These are phyloP conservation scores for Mortierella sp. DNA, from an alignment of 371 early-diverging fungal genomes.

Conservation along the genomic window DNA sequence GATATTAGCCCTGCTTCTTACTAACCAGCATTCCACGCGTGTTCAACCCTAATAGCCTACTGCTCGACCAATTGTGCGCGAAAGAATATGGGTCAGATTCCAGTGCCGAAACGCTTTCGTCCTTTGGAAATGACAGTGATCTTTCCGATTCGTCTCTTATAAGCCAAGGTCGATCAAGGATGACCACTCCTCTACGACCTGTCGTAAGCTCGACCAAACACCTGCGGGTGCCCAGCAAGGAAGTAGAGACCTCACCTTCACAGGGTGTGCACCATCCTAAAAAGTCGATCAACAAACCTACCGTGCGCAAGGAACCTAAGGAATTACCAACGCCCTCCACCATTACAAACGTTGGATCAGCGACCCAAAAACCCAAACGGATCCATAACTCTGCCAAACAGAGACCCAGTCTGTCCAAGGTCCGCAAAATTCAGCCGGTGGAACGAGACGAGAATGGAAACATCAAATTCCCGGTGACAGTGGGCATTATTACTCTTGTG, in stretches of 20 bases:
- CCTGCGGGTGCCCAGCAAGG: not conserved
- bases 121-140: slow-evolving; percentile 33
- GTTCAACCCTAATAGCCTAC: slow-evolving; percentile 2
- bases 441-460: slow-evolving; percentile 76
- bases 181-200: not conserved
- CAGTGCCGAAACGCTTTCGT: slow-evolving; percentile 18
- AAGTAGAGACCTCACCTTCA: not conserved
- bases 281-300: not conserved
- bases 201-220: not conserved
- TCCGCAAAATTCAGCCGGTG: slow-evolving; percentile 66
- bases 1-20: not conserved
- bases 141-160: slow-evolving; percentile 14
- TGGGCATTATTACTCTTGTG: slow-evolving; percentile 85
- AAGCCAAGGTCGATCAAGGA: slow-evolving; percentile 9
- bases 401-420: slow-evolving; percentile 53
- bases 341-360: slow-evolving; percentile 46
- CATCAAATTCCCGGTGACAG: slow-evolving; percentile 81
- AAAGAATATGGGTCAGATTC: slow-evolving; percentile 16
- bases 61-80: slow-evolving; percentile 23
- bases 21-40: not conserved
- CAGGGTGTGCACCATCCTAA: not conserved
- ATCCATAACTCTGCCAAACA: slow-evolving; percentile 65
- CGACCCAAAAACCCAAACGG: slow-evolving; percentile 57
- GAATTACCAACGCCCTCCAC: slow-evolving; percentile 15
- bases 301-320: not conserved